Base-by-base conservation (phyloP, 2,329 filamentous ascomycete species). In the Colletotrichum cuscutae region DNA sequence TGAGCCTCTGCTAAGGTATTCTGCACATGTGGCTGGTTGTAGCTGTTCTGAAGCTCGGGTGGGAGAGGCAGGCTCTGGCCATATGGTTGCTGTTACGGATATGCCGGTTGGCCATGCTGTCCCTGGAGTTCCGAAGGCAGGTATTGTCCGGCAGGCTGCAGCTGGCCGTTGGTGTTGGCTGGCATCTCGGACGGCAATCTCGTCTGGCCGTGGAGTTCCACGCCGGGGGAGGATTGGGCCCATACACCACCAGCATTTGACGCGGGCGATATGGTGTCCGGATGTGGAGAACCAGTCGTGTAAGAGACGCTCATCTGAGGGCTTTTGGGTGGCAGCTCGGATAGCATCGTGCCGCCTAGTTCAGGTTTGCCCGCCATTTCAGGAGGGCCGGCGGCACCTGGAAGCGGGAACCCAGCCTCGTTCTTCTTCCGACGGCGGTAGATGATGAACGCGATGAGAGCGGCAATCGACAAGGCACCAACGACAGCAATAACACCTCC, bases 361-460 rank as follows among this genome's bases (percentile, higher is more conserved):
- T 84, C 82, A 4, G 81, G 77, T 65, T 82, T 83, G 4, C 81
- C 81, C 19, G 75, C 76, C 65, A 74, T n/a, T 32, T 66, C 64
- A 12, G 61, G 46, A 6, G 62, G 67, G 4, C 37, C 65, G 4
- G 37, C 37, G 24, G 77, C 76, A 4, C 77, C 73, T 11, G 26
- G 71, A 68, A 46, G 76, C 54, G 9, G 74, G 61, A 15, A 66
- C 53, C n/a, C 68, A 53, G 15, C 73, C 71, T 3, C 69, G 32
- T 9, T 63, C 30, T 77, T 80, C 35, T 79, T 81, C 49, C 77
- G 80, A 54, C 78, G 81, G 28, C 83, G 76, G 54, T 85, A 79
- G 76, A 86, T 81, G 67, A 86, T 79, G 28, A 82, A 79, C 0
- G 79, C 73, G 0, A 79, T 80, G 0, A 75, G 77, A 6, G 79